Conservation (phyloP, 2,329 filamentous ascomycete species). For the Dendrostoma leiphaemia region DNA sequence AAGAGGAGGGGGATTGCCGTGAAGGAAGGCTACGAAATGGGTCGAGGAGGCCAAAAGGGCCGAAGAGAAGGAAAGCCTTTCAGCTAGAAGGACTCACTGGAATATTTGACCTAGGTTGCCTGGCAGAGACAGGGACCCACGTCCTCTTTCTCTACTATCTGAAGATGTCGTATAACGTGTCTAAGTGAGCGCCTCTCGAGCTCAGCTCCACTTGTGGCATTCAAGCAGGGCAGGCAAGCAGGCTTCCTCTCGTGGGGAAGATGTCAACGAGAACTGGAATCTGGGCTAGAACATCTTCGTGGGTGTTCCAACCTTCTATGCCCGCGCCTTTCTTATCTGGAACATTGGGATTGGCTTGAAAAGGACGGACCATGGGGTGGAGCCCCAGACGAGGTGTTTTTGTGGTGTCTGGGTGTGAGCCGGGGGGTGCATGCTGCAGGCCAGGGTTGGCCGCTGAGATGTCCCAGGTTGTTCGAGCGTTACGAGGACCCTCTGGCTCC, state of each 20-base stretch:
- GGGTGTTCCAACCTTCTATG: slow-evolving; percentile 18
- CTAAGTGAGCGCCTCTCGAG: slow-evolving; percentile 2
- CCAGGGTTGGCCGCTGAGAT: slow-evolving; percentile 19
- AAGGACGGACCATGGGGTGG: slow-evolving; percentile 17
- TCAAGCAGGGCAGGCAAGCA: not conserved
- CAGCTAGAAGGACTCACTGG: slow-evolving; percentile 10
- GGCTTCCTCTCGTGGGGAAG: slow-evolving; percentile 11
- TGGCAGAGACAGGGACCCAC: not conserved
- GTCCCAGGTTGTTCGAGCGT: not conserved
- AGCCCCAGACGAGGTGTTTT: slow-evolving; percentile 16
- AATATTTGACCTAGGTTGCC: not conserved
- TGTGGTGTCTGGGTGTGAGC: slow-evolving; percentile 21
- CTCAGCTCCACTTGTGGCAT: slow-evolving; percentile 14
- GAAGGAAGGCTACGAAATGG: not conserved
- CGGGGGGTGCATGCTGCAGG: slow-evolving; percentile 24
- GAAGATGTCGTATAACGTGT: not conserved
- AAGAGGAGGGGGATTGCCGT: not conserved
- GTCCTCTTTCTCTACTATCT: slow-evolving; percentile 6
- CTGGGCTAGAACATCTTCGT: slow-evolving; percentile 14
- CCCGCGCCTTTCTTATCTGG: slow-evolving; percentile 23
- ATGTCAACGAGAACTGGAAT: slow-evolving; percentile 7
- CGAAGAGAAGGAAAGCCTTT: slow-evolving; percentile 1
- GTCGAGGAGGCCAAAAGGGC: not conserved
- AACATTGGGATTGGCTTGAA: slow-evolving; percentile 16
- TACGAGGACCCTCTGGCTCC: not conserved